Evolutionary conservation across 345 rosid genomes (phyloP).

Genomic region (Corchorus olitorius): DNA sequence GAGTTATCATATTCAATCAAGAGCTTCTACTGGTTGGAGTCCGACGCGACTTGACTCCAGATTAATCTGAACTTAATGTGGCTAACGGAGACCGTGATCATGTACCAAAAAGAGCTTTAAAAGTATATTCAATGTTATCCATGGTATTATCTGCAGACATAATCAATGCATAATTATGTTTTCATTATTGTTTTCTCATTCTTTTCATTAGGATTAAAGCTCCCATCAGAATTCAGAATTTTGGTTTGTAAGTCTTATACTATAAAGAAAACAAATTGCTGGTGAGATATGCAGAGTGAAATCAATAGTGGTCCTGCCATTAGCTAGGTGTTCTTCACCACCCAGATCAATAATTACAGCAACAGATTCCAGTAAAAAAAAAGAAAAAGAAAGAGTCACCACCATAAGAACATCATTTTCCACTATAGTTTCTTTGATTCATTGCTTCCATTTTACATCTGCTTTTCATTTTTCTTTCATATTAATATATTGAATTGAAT

Average conservation of each 20-base stretch:
- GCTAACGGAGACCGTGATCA: too few relatives aligned
- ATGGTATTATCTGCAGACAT: conserved; percentile 1
- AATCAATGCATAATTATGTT: conserved; percentile 7
- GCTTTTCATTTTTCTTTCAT: background rate
- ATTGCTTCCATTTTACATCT: background rate
- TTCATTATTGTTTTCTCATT: background rate
- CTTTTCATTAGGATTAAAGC: background rate
- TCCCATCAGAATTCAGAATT: background rate
- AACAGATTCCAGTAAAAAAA: background rate
- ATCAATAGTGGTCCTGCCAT: conserved; percentile 15
- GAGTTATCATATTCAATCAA: too few relatives aligned
- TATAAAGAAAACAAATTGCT: background rate
- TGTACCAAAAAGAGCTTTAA: too few relatives aligned
- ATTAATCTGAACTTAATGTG: too few relatives aligned
- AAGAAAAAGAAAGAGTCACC: background rate
- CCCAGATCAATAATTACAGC: background rate
- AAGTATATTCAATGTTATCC: background rate
- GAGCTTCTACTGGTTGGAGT: too few relatives aligned
- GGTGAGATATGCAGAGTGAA: background rate
- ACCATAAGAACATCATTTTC: background rate
- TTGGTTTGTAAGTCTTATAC: background rate
- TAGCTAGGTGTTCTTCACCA: background rate
- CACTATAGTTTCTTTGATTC: background rate
- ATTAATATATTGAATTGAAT: background rate
- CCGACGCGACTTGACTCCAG: too few relatives aligned